These are phyloP conservation scores for Phoenix dactylifera DNA, from an alignment of 176 grass and related monocot species.

Conservation along the genomic window DNA sequence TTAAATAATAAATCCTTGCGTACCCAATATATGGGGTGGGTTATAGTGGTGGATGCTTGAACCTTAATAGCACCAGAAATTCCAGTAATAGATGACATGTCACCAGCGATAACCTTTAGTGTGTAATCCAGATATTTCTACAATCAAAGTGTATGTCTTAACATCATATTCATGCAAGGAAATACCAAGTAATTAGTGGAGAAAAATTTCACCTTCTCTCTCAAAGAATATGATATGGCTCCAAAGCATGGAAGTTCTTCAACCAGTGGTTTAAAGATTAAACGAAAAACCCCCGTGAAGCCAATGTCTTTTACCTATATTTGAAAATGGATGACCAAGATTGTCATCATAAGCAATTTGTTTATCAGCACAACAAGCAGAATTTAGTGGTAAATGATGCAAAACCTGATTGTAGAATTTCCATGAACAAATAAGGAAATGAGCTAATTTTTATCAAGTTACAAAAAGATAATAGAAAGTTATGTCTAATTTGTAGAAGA, in stretches of 20 bases:
- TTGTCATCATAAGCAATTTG: too few relatives aligned
- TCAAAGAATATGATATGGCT: constrained; percentile 76
- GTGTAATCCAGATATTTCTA: constrained; percentile 93
- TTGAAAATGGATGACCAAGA: too few relatives aligned
- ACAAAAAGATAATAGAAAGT: too few relatives aligned
- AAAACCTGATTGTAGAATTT: too few relatives aligned
- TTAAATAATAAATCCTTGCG: background rate
- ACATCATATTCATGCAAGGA: constrained; percentile 9
- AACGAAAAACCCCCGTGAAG: constrained; percentile 80
- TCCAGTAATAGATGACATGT: constrained; percentile 96
- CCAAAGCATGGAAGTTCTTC: constrained; percentile 76
- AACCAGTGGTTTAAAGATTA: constrained; percentile 80
- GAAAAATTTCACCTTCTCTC: constrained; percentile 75
- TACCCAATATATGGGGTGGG: background rate
- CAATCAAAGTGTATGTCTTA: constrained; percentile 26
- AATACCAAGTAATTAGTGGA: constrained; percentile 10
- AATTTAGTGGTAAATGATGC: too few relatives aligned
- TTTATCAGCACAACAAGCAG: too few relatives aligned
- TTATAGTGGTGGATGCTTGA: background rate
- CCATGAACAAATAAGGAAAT: too few relatives aligned
- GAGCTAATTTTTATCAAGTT: too few relatives aligned
- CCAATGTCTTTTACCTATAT: constrained; percentile 82
- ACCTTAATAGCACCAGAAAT: constrained; percentile 99
- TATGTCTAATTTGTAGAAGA: too few relatives aligned
- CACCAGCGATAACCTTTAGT: constrained; percentile 80